Evolutionary conservation across 352 stramenopile genomes (phyloP).

Genomic region (Hyphochytrium catenoides): DNA sequence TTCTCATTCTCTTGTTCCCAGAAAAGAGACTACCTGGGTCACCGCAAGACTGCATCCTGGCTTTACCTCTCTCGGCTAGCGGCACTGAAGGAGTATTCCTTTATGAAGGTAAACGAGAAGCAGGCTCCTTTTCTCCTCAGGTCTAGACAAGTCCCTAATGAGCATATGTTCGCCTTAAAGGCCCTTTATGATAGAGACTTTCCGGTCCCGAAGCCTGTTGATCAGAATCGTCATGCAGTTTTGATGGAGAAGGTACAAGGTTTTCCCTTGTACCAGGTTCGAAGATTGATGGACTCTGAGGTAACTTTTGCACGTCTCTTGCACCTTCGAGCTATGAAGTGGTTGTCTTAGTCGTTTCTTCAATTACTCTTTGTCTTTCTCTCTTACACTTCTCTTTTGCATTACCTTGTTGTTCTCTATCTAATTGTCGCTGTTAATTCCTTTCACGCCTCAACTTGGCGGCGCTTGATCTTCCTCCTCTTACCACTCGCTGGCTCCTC

Average conservation of each 20-base stretch:
- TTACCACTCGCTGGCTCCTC: no score
- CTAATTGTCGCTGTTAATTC: neutral
- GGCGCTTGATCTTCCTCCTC: no score
- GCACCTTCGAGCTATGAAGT: no score
- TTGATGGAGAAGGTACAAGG: constrained; percentile 89
- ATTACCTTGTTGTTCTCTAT: neutral
- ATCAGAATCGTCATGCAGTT: constrained; percentile 92
- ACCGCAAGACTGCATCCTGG: constrained; percentile 85
- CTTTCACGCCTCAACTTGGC: no score
- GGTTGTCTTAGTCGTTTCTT: neutral
- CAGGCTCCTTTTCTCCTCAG: constrained; percentile 3
- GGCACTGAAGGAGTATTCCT: constrained; percentile 95
- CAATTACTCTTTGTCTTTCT: neutral
- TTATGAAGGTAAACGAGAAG: constrained; percentile 67
- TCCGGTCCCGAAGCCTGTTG: constrained; percentile 87
- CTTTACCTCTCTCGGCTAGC: constrained; percentile 97
- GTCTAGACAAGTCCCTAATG: neutral
- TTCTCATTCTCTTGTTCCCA: constrained; percentile 13
- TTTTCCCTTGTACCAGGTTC: constrained; percentile 85
- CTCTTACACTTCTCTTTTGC: neutral
- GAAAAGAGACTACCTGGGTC: constrained; percentile 95
- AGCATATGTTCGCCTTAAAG: constrained; percentile 6
- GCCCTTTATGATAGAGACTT: constrained; percentile 86
- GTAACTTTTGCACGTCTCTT: constrained; percentile 3
- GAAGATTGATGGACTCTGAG: constrained; percentile 67